Evolutionary conservation across 495 filamentous ascomycete species (phyloP), one percentile per base, ranked within the genome.

Genomic region (Annulohypoxylon maeteangense): DNA sequence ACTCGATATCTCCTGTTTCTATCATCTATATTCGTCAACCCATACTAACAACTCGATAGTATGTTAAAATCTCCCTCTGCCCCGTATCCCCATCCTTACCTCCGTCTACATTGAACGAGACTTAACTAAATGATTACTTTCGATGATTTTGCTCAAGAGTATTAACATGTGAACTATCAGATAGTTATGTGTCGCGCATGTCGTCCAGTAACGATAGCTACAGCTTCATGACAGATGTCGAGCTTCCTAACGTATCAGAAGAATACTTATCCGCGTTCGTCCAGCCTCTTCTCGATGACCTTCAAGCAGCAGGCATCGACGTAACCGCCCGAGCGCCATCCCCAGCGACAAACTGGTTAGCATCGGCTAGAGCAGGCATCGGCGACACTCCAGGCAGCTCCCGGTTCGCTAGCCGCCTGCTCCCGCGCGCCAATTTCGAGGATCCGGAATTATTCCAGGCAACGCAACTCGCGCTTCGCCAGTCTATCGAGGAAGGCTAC

Each of bases 401-500:
- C 3, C 76, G 76, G 12, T 83, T 81, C 45, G 85, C 80, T 3
- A 86, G 84, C 1, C 83, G 86, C 2, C 79, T 88, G 0, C 81
- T 87, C 68, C 86, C 85, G 0, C 80, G 84, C 1, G 65, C 64
- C 4, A 81, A 81, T 67, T 86, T 76, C 48, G 79, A 79, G 7
- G 67, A 76, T 44, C 50, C 70, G 0, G 56, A 60, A 0, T 62
- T 76, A 0, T 79, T 86, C 48, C 75, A 76, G 54, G 67, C 69
- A 7, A 84, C 83, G 29, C 75, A 83, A 51, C 64, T 65, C 5
- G 80, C 84, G 0, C 68, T 83, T 10, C 79, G 80, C 6, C 40
- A 71, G 29, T 79, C 82, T 5, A 57, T 85, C 47, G 78, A 74
- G 32, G 77, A 70, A 0, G 84, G 81, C 0, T 78, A 78, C 12